phyloP scores from a whole-genome alignment of 495 filamentous ascomycete species.

The Xylaria sp. region DNA sequence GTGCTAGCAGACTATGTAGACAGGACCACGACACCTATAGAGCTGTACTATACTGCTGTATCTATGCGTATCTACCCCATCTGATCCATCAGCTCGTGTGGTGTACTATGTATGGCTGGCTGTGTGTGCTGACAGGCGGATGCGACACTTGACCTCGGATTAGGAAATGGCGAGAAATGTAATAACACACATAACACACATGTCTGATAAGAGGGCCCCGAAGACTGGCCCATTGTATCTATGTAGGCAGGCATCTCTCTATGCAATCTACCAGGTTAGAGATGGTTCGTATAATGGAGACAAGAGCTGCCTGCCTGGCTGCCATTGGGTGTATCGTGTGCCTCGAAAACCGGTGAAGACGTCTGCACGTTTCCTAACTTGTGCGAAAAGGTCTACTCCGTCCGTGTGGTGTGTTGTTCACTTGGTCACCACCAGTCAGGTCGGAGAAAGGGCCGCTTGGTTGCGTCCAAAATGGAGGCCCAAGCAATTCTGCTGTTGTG shows the following conservation, averaged over 20 bases:
- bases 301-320: slow-evolving; percentile 10
- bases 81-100: not conserved
- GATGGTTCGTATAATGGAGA: slow-evolving; percentile 19
- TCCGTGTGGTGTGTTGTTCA: slow-evolving; percentile 31
- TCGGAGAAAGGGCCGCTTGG: slow-evolving; percentile 26
- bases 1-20: not conserved
- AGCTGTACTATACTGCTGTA: not conserved
- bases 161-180: slow-evolving; percentile 14
- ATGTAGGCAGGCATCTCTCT: slow-evolving; percentile 3
- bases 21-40: not conserved
- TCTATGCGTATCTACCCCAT: not conserved
- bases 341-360: slow-evolving; percentile 19
- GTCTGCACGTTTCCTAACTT: slow-evolving; percentile 23
- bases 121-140: slow-evolving; percentile 8
- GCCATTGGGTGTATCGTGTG: slow-evolving; percentile 12
- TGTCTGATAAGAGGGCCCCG: slow-evolving; percentile 19
- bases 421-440: slow-evolving; percentile 23
- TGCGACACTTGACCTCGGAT: slow-evolving; percentile 16
- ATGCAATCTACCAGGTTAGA: slow-evolving; percentile 6
- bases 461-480: slow-evolving; percentile 29
- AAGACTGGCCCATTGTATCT: slow-evolving; percentile 17
- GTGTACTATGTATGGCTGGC: too few species aligned
- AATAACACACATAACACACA: not conserved
- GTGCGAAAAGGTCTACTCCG: slow-evolving; percentile 14
- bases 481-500: slow-evolving; percentile 21